Evolutionary conservation across 306 rosid genomes (phyloP).

Genomic region (Prunus mongolica): DNA sequence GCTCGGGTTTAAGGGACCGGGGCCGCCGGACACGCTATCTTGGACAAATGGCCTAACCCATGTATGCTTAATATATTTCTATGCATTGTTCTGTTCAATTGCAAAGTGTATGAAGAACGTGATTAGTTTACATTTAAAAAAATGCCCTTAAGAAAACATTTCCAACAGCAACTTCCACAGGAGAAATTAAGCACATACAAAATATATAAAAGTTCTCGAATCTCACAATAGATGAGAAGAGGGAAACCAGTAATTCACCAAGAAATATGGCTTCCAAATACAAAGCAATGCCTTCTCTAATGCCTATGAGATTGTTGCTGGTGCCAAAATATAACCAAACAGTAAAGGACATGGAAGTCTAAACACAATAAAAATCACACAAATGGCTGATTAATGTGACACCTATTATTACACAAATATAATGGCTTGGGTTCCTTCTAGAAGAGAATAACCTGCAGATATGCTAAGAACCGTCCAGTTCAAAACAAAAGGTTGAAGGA

Average conservation of each 20-base stretch:
- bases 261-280: background rate
- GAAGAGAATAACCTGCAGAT: slow-evolving; percentile 1
- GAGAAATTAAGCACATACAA: too few species aligned
- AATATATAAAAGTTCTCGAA: too few species aligned
- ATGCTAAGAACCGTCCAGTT: background rate
- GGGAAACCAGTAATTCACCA: background rate
- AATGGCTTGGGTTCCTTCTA: background rate
- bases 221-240: background rate
- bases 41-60: too few species aligned
- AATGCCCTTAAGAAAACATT: too few species aligned
- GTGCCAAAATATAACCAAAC: slow-evolving; percentile 6
- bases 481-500: background rate
- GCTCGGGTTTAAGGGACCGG: too few species aligned
- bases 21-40: too few species aligned
- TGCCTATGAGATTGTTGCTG: background rate
- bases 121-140: too few species aligned
- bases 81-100: too few species aligned
- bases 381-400: background rate
- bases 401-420: background rate
- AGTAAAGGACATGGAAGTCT: background rate
- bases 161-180: too few species aligned
- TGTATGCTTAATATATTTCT: too few species aligned
- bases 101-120: too few species aligned
- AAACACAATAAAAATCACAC: background rate
- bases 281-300: background rate